Percentiles rank a stretch among this genome's conserved stretches.
phyloP scores from a whole-genome alignment of 495 filamentous ascomycete species.

The Penicillium coffeae region DNA sequence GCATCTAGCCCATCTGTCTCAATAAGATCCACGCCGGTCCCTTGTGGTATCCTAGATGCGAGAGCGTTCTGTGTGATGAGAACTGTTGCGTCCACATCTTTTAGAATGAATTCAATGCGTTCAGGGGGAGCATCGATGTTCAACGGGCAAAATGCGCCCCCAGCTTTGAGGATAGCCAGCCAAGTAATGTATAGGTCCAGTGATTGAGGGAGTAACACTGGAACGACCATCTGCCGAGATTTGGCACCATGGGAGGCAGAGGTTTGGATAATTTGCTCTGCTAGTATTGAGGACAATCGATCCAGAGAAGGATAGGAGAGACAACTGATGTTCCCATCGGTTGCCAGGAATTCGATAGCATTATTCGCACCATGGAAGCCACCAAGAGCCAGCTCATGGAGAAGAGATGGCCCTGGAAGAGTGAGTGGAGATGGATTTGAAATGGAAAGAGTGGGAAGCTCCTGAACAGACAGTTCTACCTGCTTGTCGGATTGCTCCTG shows the following conservation, averaged over 20 bases:
- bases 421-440: constrained; percentile 53
- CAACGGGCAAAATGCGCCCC: constrained; percentile 76
- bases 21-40: constrained; percentile 18
- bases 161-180: constrained; percentile 70
- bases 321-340: constrained; percentile 36
- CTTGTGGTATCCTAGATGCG: constrained; percentile 14
- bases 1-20: constrained; percentile 25
- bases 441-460: constrained; percentile 49
- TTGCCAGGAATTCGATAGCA: constrained; percentile 59
- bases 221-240: constrained; percentile 47
- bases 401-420: constrained; percentile 56
- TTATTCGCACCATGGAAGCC: constrained; percentile 6
- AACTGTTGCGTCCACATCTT: constrained; percentile 59
- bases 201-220: constrained; percentile 67
- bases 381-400: constrained; percentile 59
- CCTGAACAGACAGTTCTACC: constrained; percentile 7
- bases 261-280: constrained; percentile 38
- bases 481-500: constrained; percentile 15
- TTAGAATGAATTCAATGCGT: constrained; percentile 66
- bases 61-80: constrained; percentile 45
- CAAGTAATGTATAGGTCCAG: constrained; percentile 67
- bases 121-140: constrained; percentile 67
- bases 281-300: constrained; percentile 48
- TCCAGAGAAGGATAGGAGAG: constrained; percentile 62
- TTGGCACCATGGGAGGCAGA: constrained; percentile 11